phyloP scores from a whole-genome alignment of 192 early-diverging fungal species.

The Dissophora ornata region DNA sequence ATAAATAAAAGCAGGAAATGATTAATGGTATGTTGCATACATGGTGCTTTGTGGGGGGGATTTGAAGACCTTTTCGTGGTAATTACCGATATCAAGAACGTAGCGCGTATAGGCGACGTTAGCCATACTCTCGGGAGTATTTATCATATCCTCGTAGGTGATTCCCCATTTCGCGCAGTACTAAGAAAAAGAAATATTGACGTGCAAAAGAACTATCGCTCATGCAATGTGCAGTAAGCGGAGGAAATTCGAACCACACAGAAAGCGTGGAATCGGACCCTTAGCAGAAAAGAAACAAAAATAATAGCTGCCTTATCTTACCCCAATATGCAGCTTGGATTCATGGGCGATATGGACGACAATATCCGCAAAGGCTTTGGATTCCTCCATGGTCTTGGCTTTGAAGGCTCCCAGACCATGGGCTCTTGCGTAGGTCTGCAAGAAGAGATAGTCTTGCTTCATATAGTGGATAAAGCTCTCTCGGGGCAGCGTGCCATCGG shows the following conservation, averaged over 20 bases:
- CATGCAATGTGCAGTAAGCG: no score
- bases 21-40: neutral
- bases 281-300: no score
- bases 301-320: conserved; percentile 47
- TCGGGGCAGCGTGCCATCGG: conserved; percentile 75
- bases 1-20: neutral
- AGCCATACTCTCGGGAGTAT: conserved; percentile 75
- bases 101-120: conserved; percentile 89
- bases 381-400: conserved; percentile 64
- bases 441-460: conserved; percentile 86
- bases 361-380: conserved; percentile 69
- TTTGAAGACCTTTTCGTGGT: no score
- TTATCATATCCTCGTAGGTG: conserved; percentile 70
- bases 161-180: conserved; percentile 83
- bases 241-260: no score
- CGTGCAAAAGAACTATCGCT: no score
- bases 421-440: conserved; percentile 82
- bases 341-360: conserved; percentile 76
- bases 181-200: conserved; percentile 49
- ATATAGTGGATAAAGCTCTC: conserved; percentile 82
- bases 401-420: conserved; percentile 84
- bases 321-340: conserved; percentile 72
- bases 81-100: conserved; percentile 76
- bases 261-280: no score
- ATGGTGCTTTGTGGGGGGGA: no score